phyloP scores from a whole-genome alignment of 345 rosid genomes.

The Erysimum cheiranthoides region DNA sequence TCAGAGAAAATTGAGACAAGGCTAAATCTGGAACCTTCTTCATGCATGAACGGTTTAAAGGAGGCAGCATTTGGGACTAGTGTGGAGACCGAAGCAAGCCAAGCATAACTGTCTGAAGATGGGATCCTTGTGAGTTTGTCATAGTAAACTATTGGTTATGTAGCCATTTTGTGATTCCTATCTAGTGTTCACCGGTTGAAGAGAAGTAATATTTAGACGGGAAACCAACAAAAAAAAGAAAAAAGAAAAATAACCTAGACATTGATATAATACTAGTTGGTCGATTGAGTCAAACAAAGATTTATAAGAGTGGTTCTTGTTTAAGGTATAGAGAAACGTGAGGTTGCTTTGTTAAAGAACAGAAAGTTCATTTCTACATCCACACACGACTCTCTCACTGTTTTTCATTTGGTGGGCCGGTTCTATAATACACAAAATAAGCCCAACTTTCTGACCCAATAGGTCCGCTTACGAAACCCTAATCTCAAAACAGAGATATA shows the following conservation, averaged over 20 bases:
- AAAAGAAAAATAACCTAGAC: not conserved
- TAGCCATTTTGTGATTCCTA: slow-evolving; percentile 23
- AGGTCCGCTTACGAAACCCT: slow-evolving; percentile 34
- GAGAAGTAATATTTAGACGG: slow-evolving; percentile 20
- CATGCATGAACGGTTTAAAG: slow-evolving; percentile 43
- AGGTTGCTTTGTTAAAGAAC: not conserved
- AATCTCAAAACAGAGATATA: slow-evolving; percentile 1
- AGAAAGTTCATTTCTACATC: not conserved
- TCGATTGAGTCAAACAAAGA: slow-evolving; percentile 15
- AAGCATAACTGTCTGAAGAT: slow-evolving; percentile 28
- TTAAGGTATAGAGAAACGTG: not conserved
- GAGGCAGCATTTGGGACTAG: slow-evolving; percentile 40
- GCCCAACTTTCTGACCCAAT: slow-evolving; percentile 19
- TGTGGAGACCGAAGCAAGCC: slow-evolving; percentile 50
- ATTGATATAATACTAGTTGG: slow-evolving; percentile 7
- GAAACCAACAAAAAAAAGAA: not conserved
- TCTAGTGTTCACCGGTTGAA: not conserved
- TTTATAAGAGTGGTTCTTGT: not conserved
- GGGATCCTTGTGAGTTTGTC: slow-evolving; percentile 22
- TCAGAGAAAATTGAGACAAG: slow-evolving; percentile 31
- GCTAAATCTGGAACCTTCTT: slow-evolving; percentile 20
- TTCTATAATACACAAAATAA: not conserved
- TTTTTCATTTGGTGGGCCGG: not conserved
- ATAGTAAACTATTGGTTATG: slow-evolving; percentile 35
- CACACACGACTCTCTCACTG: not conserved